A percentile compares a stretch with the other conserved stretches of the same genome.
phyloP scores from a whole-genome alignment of 352 stramenopile species.

The Phytophthora idaei region DNA sequence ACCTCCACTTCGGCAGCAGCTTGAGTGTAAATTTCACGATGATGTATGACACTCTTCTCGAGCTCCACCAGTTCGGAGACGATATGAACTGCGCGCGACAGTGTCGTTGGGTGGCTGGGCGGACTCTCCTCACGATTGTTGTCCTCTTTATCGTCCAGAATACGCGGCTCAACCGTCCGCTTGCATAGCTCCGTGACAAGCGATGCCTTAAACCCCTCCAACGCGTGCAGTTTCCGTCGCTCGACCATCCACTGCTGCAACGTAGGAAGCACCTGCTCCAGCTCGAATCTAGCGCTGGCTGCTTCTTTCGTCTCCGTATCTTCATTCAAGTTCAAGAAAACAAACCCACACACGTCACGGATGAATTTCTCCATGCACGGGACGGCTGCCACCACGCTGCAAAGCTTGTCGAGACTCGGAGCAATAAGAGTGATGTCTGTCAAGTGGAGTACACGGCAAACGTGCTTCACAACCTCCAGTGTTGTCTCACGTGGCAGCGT shows the following conservation, averaged over 20 bases:
- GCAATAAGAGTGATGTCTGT: slow-evolving; percentile 85
- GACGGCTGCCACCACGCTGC: slow-evolving; percentile 77
- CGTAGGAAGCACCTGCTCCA: slow-evolving; percentile 77
- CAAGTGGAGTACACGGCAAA: slow-evolving; percentile 80
- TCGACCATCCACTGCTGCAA: slow-evolving; percentile 74
- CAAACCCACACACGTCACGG: slow-evolving; percentile 79
- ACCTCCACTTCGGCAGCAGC: slow-evolving; percentile 85
- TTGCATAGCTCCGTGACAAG: slow-evolving; percentile 71
- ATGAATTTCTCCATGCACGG: slow-evolving; percentile 90
- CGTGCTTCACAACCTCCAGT: slow-evolving; percentile 84
- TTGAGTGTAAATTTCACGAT: slow-evolving; percentile 79
- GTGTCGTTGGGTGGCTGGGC: slow-evolving; percentile 36
- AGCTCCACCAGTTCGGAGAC: slow-evolving; percentile 84
- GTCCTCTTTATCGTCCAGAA: slow-evolving; percentile 32
- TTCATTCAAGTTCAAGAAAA: slow-evolving; percentile 56
- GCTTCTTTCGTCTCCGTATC: slow-evolving; percentile 31
- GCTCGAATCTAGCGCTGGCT: slow-evolving; percentile 42
- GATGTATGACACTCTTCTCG: slow-evolving; percentile 81
- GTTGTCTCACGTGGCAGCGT: slow-evolving; percentile 78
- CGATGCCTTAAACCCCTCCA: slow-evolving; percentile 68
- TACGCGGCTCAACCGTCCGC: slow-evolving; percentile 50
- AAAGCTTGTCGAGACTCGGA: slow-evolving; percentile 82
- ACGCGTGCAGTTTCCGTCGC: slow-evolving; percentile 54
- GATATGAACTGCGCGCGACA: slow-evolving; percentile 69
- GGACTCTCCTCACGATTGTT: slow-evolving; percentile 10